phyloP scores from a whole-genome alignment of 768 basidiomycete species.

The Rhodotorula toruloides region DNA sequence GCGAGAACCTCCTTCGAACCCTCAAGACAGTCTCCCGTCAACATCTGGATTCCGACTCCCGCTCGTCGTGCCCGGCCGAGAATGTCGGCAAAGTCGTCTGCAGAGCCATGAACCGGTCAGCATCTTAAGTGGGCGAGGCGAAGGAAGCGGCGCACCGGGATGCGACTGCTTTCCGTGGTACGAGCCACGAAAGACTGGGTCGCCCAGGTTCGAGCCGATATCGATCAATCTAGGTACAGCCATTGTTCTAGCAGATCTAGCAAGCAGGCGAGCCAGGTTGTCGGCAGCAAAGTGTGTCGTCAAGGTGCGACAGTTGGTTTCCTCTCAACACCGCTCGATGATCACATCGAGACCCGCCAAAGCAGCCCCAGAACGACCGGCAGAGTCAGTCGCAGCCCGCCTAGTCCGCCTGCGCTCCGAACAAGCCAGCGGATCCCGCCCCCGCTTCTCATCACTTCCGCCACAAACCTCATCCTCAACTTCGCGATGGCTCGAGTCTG shows the following conservation, averaged over 20 bases:
- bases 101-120: not conserved
- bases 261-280: not conserved
- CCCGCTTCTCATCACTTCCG: not conserved
- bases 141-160: not conserved
- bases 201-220: constrained; percentile 49
- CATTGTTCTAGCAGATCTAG: not conserved
- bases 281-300: too few species aligned
- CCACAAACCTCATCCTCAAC: not conserved
- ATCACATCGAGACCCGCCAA: constrained; percentile 5
- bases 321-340: constrained; percentile 1
- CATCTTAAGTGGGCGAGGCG: not conserved
- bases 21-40: constrained; percentile 66
- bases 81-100: constrained; percentile 63
- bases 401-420: constrained; percentile 10
- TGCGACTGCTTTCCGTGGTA: constrained; percentile 50
- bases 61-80: constrained; percentile 57
- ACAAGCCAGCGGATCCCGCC: not conserved
- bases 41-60: constrained; percentile 65
- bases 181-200: constrained; percentile 45
- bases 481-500: constrained; percentile 5
- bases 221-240: constrained; percentile 38
- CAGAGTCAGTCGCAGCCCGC: not conserved
- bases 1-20: constrained; percentile 60
- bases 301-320: too few species aligned
- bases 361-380: not conserved